Evolutionary conservation across 2,329 filamentous ascomycete genomes (phyloP).

Genomic region (Scleromitrula shiraiana): DNA sequence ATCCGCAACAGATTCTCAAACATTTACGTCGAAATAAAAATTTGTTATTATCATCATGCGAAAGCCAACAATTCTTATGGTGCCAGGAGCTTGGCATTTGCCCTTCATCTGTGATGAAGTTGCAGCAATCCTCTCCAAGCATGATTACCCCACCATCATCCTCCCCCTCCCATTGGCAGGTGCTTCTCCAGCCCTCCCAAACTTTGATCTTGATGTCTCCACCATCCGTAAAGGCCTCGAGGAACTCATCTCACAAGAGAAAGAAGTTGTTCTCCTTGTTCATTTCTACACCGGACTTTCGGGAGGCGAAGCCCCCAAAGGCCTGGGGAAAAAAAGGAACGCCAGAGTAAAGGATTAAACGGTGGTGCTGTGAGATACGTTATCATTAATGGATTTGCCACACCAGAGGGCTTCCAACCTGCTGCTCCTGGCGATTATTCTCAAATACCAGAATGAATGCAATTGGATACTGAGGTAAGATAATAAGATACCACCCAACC

Average conservation of each 20-base stretch:
- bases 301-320: slow-evolving; percentile 1
- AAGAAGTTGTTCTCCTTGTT: slow-evolving; percentile 2
- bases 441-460: slow-evolving; percentile 30
- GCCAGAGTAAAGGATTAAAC: slow-evolving; percentile 26
- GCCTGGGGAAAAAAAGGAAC: not conserved
- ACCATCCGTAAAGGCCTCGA: not conserved
- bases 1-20: too few species aligned
- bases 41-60: too few species aligned
- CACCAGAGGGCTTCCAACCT: slow-evolving; percentile 10
- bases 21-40: too few species aligned
- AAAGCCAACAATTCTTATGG: slow-evolving; percentile 4
- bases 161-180: not conserved
- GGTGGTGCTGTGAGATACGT: slow-evolving; percentile 34
- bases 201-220: not conserved
- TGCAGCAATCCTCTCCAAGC: not conserved
- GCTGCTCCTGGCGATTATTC: slow-evolving; percentile 22
- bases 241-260: not conserved
- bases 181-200: not conserved
- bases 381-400: slow-evolving; percentile 32
- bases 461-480: slow-evolving; percentile 28
- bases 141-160: not conserved
- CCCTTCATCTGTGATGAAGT: not conserved
- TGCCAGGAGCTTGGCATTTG: slow-evolving; percentile 1
- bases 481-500: not conserved
- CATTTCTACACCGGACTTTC: not conserved